Base-by-base conservation (phyloP, 371 early-diverging fungal species). In the Circinella umbellata region DNA sequence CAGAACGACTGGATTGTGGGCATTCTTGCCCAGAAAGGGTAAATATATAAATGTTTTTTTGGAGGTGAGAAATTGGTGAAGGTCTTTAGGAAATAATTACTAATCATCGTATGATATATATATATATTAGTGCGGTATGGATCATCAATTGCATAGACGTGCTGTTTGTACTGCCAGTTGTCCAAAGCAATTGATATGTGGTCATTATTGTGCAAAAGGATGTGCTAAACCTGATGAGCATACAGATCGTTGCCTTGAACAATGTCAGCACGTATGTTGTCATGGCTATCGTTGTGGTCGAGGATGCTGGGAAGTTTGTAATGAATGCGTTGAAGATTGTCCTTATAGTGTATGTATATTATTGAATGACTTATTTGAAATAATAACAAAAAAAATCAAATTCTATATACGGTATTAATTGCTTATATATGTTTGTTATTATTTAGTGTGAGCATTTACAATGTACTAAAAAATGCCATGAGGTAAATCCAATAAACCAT, bases 101-200 rank as follows among this genome's bases (percentile, higher is more conserved):
- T 51, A 20, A 63, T 62, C 49, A 35, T 38, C 4, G 11, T 54
- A 11, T 60, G 17, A 65, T 35, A 61, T 27, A 27, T 27, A 27
- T 27, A 61, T 68, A 55, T 11, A 18, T 14, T 57, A 79, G 82
- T 86, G 86, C 67, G 78, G 80, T 27, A 60, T 36, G 1, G 34
- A 66, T 6, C 83, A 84, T 60, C 51, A 18, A 20, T 59, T 64
- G 3, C 84, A 86, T 64, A 62, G 59, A 3, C 70, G 84, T 17
- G 55, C n/a, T 4, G 35, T 72, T 36, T 86, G 86, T 61, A 69
- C 47, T 4, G 70, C 72, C 3, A 67, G 64, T 53, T 86, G 86
- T 48, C 61, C 81, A 9, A 86, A 84, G 51, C 71, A 74, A 59
- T 64, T 86, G n/a, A 80, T 86, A 9, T 86, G 86, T 66, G 84